Evolutionary conservation across 768 basidiomycete genomes (phyloP), one percentile per base, ranked within the genome.

Genomic region (Podaxis pistillaris): DNA sequence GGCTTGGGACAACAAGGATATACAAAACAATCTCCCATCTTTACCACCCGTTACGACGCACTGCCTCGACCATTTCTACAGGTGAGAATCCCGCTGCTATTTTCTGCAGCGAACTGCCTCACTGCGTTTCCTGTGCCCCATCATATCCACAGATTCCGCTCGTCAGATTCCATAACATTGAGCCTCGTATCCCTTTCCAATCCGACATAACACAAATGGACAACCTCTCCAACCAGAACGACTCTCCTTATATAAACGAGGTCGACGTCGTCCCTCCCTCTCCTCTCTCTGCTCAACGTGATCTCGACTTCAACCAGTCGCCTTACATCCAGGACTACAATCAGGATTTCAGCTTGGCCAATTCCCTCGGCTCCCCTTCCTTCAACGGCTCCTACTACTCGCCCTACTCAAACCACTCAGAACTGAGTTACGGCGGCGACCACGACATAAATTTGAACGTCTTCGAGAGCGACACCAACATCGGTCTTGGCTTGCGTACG

Each of bases 341-440:
- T 50, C 59, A 63, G 40, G 66, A 67, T 36, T 65, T 66, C 40
- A 36, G 28, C 46, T 58, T 61, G n/a, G 52, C 33, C 51, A 66
- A 59, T 49, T 56, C 68, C 19, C 55, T 67, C 13, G 58, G 65
- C n/a, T 69, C 70, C 1, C 68, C 70, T 4, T 70, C 71, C 52
- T 75, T 72, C 66, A 69, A 71, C 72, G 69, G 71, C 22, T 89
- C 87, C 4, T 87, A 87, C 77, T 82, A 86, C 73, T 90, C 89
- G 0, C 90, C 90, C 8, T 90, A 81, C 72, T 89, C 88, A 5
- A 78, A 73, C 57, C 79, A 84, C 66, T 89, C 89, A 3, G 90
- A 92, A n/a, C 86, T 89, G 19, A 78, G 75, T 62, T 82, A 81
- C 60, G 77, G 78, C 68, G 80, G 75, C n/a, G 83, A 81, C 9